Conservation (phyloP, 2,329 filamentous ascomycete genomes). For the Arthroderma uncinatum region DNA sequence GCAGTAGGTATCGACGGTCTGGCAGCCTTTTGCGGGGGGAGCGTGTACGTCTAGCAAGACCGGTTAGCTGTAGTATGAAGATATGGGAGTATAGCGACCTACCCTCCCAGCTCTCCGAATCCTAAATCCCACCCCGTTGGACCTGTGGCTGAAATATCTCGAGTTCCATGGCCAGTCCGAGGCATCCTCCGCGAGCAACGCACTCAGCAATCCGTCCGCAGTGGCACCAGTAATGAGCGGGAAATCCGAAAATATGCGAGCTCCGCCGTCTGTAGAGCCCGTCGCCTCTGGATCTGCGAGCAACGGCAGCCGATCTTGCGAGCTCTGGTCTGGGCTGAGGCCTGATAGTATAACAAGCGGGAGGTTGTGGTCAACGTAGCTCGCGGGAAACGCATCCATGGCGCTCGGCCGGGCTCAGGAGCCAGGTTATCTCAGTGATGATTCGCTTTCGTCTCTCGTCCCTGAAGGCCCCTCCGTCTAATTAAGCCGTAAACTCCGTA, state of each 20-base stretch:
- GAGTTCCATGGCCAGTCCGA: conserved; percentile 56
- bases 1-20: conserved; percentile 37
- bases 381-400: conserved; percentile 41
- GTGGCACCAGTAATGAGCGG: conserved; percentile 54
- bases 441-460: no score
- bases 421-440: no score
- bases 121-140: conserved; percentile 49
- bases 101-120: conserved; percentile 71
- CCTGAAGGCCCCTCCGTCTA: no score
- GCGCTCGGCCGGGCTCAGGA: background rate
- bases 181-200: conserved; percentile 56
- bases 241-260: conserved; percentile 59
- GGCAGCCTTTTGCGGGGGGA: conserved; percentile 53
- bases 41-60: conserved; percentile 37
- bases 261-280: conserved; percentile 34
- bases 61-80: background rate
- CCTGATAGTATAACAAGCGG: conserved; percentile 76
- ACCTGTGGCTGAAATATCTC: conserved; percentile 40
- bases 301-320: conserved; percentile 13
- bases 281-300: conserved; percentile 22
- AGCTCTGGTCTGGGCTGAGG: conserved; percentile 35
- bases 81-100: conserved; percentile 34
- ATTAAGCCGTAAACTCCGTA: no score
- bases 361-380: conserved; percentile 77
- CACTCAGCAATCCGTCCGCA: conserved; percentile 53